Evolutionary conservation across 129 eudicot genomes (phyloP), one percentile per base, ranked within the genome.

Genomic region (Kitagawia praeruptora): DNA sequence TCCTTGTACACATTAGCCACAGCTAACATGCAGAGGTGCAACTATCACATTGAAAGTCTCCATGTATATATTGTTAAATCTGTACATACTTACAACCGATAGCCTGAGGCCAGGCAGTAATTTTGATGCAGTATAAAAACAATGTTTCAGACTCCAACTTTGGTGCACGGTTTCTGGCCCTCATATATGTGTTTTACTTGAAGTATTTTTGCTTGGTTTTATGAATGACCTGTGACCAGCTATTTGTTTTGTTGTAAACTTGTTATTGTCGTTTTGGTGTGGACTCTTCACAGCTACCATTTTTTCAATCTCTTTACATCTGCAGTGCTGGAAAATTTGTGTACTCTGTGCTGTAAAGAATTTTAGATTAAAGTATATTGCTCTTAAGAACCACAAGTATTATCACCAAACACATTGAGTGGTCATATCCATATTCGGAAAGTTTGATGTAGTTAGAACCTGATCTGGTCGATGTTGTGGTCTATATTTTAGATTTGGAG

Each of bases 121-220:
- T 61, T 61, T 61, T 61, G 69, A 61, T 61, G 69, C 37, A 61
- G 79, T 76, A 76, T 25, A 76, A 48, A 31, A 16, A 48, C 45
- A 49, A 41, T 47, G 64, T 19, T 76, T 61, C 13, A 31, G 37
- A 28, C 45, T 40, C 37, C 63, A 61, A 9, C 34, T 8, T 61
- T 61, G 37, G 28, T 61, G 37, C 34, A 8, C 34, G 4, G 34
- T 61, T 3, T 2, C 10, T 61, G 37, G 6, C 6, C 69, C 67
- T 23, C n/a, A 0, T 54, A 6, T 6, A 56, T 23, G 3, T 56
- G 64, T 58, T 1, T 21, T 58, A 8, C 31, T 56, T 56, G 28
- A 28, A 8, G 31, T 58, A 0, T 58, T 23, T 28, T 58, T 11
- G 31, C 11, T 58, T 58, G 67, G 28, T 58, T 58, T 56, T 9